These are phyloP conservation scores for Cordyceps militaris DNA, from an alignment of 2,329 filamentous ascomycete species.

Conservation along the genomic window DNA sequence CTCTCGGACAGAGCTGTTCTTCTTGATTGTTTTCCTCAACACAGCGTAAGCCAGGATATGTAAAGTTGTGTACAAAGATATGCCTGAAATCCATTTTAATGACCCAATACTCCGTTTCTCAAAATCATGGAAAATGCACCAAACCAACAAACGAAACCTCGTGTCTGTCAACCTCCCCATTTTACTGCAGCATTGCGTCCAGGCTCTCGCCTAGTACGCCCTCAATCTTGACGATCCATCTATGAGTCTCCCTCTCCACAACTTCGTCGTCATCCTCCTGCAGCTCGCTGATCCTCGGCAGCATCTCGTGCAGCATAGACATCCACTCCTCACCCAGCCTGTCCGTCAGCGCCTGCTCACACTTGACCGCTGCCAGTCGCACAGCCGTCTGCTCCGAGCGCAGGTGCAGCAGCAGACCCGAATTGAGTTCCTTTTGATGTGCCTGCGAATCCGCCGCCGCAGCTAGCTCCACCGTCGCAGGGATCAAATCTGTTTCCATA, in stretches of 20 bases:
- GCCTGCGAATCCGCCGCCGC: constrained; percentile 75
- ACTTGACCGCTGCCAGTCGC: constrained; percentile 73
- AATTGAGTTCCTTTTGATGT: constrained; percentile 86
- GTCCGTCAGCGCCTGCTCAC: constrained; percentile 72
- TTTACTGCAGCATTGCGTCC: constrained; percentile 82
- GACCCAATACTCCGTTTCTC: constrained; percentile 21
- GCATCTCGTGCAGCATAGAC: constrained; percentile 83
- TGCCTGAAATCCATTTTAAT: not conserved
- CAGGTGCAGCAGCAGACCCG: constrained; percentile 67
- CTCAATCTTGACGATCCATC: constrained; percentile 89
- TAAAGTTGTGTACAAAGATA: not conserved
- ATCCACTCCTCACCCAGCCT: constrained; percentile 90
- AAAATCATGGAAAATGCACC: not conserved
- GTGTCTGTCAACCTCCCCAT: not conserved
- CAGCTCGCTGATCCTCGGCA: constrained; percentile 91
- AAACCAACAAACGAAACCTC: not conserved
- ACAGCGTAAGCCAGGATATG: not conserved
- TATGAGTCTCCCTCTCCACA: constrained; percentile 81
- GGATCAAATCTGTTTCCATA: constrained; percentile 52
- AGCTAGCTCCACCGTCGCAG: constrained; percentile 73
- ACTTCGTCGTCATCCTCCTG: constrained; percentile 94
- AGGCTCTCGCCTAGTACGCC: constrained; percentile 82
- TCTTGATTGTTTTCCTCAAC: not conserved
- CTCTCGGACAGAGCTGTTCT: not conserved
- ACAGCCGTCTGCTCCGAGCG: constrained; percentile 64